Evolutionary conservation across 2,329 filamentous ascomycete genomes (phyloP).

Genomic region (Aschersonia sp.): DNA sequence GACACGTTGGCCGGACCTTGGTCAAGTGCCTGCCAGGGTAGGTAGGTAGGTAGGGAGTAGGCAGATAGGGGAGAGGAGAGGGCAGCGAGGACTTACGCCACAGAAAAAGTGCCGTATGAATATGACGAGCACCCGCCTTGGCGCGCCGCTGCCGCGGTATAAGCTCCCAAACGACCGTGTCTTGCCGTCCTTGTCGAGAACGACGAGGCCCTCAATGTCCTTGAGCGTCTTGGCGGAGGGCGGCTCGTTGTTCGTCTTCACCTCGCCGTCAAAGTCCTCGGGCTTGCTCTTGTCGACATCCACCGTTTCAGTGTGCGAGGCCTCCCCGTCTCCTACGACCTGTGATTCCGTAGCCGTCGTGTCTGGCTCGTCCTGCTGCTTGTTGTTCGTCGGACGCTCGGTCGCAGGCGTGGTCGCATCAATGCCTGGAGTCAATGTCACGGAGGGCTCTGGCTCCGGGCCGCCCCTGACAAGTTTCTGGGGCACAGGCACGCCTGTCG

Average conservation of each 20-base stretch:
- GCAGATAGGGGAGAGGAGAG: too few species aligned
- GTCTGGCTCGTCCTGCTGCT: background rate
- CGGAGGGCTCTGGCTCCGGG: background rate
- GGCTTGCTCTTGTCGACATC: conserved; percentile 23
- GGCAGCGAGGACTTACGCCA: conserved; percentile 38
- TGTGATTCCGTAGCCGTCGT: background rate
- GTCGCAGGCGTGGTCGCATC: background rate
- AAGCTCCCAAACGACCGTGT: conserved; percentile 47
- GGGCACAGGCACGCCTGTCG: background rate
- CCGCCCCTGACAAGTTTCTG: background rate
- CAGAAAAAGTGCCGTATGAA: conserved; percentile 75
- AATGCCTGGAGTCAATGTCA: background rate
- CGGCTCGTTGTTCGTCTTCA: conserved; percentile 39
- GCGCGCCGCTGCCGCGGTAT: conserved; percentile 38
- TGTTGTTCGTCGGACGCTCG: background rate
- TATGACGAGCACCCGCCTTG: conserved; percentile 49
- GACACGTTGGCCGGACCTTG: too few species aligned
- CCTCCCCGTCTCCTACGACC: too few species aligned
- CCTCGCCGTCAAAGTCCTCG: conserved; percentile 39
- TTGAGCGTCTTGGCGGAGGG: conserved; percentile 33
- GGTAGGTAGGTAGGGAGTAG: too few species aligned
- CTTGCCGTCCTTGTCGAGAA: conserved; percentile 48
- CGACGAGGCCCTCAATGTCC: conserved; percentile 36
- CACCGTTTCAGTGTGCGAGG: background rate
- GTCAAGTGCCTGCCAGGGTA: too few species aligned